Conservation (phyloP, 2,329 filamentous ascomycete species). For the Sporothrix variecibatus region DNA sequence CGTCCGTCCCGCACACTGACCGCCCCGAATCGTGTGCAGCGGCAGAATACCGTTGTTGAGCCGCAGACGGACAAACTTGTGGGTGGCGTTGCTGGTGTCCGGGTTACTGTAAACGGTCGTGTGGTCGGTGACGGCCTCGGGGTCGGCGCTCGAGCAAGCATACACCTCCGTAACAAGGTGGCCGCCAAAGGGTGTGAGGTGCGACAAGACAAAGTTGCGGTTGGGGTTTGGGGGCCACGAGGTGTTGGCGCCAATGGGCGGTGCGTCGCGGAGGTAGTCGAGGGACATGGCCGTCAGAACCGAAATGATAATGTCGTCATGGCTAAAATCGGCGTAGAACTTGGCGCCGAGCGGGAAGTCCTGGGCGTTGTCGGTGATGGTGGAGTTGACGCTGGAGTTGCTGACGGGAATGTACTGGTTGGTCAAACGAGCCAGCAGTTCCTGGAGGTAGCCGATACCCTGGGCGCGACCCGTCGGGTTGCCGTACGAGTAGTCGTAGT, state of each 20-base stretch:
- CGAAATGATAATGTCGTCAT: slow-evolving; percentile 55
- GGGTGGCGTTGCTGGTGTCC: slow-evolving; percentile 41
- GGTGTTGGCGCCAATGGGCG: slow-evolving; percentile 38
- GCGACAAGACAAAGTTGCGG: slow-evolving; percentile 51
- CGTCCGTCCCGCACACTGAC: slow-evolving; percentile 43
- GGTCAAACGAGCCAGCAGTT: slow-evolving; percentile 52
- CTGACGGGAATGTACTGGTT: slow-evolving; percentile 49
- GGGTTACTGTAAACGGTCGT: slow-evolving; percentile 45
- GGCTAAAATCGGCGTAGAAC: slow-evolving; percentile 56
- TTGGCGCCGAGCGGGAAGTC: slow-evolving; percentile 51
- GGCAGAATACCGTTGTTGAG: slow-evolving; percentile 53
- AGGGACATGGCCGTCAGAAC: slow-evolving; percentile 54
- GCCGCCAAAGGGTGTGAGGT: slow-evolving; percentile 57
- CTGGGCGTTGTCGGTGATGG: slow-evolving; percentile 46
- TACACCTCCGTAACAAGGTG: slow-evolving; percentile 58
- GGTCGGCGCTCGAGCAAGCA: slow-evolving; percentile 47
- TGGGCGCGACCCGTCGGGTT: slow-evolving; percentile 54
- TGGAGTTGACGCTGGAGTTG: slow-evolving; percentile 55
- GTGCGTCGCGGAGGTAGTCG: slow-evolving; percentile 54
- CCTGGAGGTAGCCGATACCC: slow-evolving; percentile 55
- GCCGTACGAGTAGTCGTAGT: slow-evolving; percentile 49
- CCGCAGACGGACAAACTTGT: slow-evolving; percentile 54
- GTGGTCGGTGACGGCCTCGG: slow-evolving; percentile 43
- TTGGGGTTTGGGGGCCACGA: slow-evolving; percentile 46
- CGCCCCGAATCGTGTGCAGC: slow-evolving; percentile 50